A percentile compares a stretch with the other conserved stretches of the same genome.
These are phyloP conservation scores for Peterozyma xylosa DNA, from an alignment of 805 yeast species.

Conservation along the genomic window DNA sequence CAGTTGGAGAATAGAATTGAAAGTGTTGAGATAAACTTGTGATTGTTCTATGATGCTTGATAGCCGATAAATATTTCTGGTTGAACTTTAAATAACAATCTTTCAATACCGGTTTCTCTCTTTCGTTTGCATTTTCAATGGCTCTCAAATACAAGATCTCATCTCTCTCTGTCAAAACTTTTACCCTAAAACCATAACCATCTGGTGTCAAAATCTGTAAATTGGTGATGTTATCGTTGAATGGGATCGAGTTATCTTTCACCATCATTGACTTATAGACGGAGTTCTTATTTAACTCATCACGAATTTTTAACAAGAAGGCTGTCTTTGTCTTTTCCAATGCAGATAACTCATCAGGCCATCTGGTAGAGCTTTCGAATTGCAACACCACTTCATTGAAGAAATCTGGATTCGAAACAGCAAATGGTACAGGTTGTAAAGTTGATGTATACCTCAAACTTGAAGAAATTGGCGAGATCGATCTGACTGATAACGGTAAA, in stretches of 20 bases:
- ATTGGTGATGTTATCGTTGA: slow-evolving; percentile 47
- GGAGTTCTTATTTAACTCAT: slow-evolving; percentile 39
- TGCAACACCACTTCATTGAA: slow-evolving; percentile 77
- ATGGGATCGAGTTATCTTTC: slow-evolving; percentile 60
- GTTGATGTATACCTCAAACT: slow-evolving; percentile 70
- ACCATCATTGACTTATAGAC: slow-evolving; percentile 53
- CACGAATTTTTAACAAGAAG: slow-evolving; percentile 61
- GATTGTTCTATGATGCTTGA: slow-evolving; percentile 77
- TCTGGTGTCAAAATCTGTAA: slow-evolving; percentile 74
- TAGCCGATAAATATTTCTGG: slow-evolving; percentile 56
- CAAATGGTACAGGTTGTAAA: slow-evolving; percentile 77
- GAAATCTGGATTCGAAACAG: slow-evolving; percentile 66
- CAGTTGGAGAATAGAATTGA: slow-evolving; percentile 71
- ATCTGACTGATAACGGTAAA: slow-evolving; percentile 65
- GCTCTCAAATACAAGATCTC: slow-evolving; percentile 68
- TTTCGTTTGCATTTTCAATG: slow-evolving; percentile 56
- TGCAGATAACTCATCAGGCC: slow-evolving; percentile 92
- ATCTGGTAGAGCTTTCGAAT: slow-evolving; percentile 81
- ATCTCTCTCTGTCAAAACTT: slow-evolving; percentile 80
- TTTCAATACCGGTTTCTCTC: slow-evolving; percentile 49
- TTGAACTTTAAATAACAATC: slow-evolving; percentile 57
- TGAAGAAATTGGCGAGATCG: slow-evolving; percentile 69
- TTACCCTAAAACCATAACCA: slow-evolving; percentile 78
- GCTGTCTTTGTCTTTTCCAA: slow-evolving; percentile 89
- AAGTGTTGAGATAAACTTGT: slow-evolving; percentile 62